A percentile compares a stretch with the other conserved stretches of the same genome.
phyloP scores from a whole-genome alignment of 257 asterid species.

The Catharanthus roseus region DNA sequence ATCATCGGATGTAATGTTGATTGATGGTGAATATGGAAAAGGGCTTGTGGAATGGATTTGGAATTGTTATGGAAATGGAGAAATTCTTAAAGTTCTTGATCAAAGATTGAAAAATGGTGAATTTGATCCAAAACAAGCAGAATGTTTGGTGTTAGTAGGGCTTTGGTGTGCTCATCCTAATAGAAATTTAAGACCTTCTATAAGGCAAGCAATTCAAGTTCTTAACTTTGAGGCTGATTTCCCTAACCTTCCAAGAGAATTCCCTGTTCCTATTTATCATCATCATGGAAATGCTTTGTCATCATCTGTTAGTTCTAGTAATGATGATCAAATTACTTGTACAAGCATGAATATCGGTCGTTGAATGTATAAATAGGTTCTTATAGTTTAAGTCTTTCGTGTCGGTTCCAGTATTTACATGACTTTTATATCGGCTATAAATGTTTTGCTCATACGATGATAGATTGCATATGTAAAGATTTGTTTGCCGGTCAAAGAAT shows the following conservation, averaged over 20 bases:
- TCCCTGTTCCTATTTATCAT: slow-evolving; percentile 30
- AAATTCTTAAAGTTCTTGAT: slow-evolving; percentile 23
- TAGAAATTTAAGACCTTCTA: slow-evolving; percentile 28
- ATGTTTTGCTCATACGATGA: too few relatives aligned
- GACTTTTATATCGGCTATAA: too few relatives aligned
- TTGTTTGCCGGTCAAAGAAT: too few relatives aligned
- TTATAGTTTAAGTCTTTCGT: too few relatives aligned
- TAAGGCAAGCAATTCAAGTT: slow-evolving; percentile 36
- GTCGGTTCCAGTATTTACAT: too few relatives aligned
- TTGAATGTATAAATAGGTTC: too few relatives aligned
- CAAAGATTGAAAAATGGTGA: slow-evolving; percentile 12
- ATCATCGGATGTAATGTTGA: slow-evolving; percentile 6
- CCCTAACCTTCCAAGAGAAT: slow-evolving; percentile 27
- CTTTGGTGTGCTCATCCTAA: slow-evolving; percentile 37
- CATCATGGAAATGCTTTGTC: neutral
- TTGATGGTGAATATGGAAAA: slow-evolving; percentile 10
- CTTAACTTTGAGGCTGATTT: slow-evolving; percentile 26
- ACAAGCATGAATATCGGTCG: slow-evolving; percentile 33
- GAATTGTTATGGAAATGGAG: slow-evolving; percentile 26
- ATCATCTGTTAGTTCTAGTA: slow-evolving; percentile 7
- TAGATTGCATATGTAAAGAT: too few relatives aligned
- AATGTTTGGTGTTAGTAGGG: slow-evolving; percentile 24
- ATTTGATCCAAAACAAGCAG: slow-evolving; percentile 27
- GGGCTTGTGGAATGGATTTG: slow-evolving; percentile 31
- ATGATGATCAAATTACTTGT: slow-evolving; percentile 23